phyloP scores from a whole-genome alignment of 176 grass and related monocot species.

The Coix lacrymajobi region DNA sequence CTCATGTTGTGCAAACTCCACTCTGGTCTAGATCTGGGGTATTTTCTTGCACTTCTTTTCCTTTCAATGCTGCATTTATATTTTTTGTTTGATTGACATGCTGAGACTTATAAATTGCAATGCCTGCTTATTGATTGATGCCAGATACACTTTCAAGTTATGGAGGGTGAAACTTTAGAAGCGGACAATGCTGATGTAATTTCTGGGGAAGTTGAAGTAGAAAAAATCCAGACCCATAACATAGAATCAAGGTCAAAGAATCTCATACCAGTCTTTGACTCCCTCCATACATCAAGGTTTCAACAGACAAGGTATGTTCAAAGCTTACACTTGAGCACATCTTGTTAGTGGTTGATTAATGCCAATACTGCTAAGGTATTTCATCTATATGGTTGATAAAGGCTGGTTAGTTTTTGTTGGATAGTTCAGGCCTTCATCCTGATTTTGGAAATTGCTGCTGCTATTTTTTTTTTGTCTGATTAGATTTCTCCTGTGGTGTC shows the following conservation, averaged over 20 bases:
- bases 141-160: conserved; percentile 77
- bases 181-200: conserved; percentile 18
- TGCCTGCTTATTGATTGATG: conserved; percentile 18
- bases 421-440: background rate
- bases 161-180: conserved; percentile 37
- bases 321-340: background rate
- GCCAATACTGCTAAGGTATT: background rate
- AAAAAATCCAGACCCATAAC: conserved; percentile 46
- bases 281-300: conserved; percentile 57
- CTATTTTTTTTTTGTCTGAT: conserved; percentile 4
- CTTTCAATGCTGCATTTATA: background rate
- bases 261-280: conserved; percentile 79
- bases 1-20: conserved; percentile 56
- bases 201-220: conserved; percentile 72
- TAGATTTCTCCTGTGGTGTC: conserved; percentile 13
- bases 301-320: background rate
- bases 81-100: conserved; percentile 25
- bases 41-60: conserved; percentile 23
- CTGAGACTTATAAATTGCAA: conserved; percentile 13
- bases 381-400: background rate
- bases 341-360: too few relatives aligned
- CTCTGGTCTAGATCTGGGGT: conserved; percentile 87
- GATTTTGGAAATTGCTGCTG: background rate
- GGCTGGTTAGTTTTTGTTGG: background rate
- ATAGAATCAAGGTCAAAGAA: conserved; percentile 73